Percentiles rank a stretch among this genome's conserved stretches.
Conservation (phyloP, 306 rosid genomes). For the Adenanthera pavonina region DNA sequence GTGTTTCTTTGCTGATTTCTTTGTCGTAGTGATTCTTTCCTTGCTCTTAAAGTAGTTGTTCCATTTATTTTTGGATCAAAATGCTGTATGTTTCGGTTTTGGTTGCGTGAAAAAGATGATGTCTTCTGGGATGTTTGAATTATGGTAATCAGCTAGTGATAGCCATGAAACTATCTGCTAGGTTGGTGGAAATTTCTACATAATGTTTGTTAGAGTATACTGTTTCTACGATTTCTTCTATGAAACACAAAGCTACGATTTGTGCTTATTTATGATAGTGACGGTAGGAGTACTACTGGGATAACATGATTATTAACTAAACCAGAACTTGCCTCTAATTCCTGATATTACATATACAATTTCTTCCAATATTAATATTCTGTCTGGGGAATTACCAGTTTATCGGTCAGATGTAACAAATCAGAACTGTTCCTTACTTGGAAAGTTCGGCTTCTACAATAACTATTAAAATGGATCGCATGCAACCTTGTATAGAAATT, state of each 20-base stretch:
- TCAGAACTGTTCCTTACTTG: constrained; percentile 1
- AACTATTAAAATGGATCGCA: neutral
- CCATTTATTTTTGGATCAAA: constrained; percentile 37
- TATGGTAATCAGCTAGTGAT: constrained; percentile 39
- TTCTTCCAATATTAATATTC: constrained; percentile 13
- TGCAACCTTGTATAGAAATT: constrained; percentile 15
- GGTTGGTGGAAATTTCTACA: constrained; percentile 11
- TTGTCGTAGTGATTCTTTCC: constrained; percentile 40
- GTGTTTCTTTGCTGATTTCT: constrained; percentile 22
- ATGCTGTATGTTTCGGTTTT: constrained; percentile 34
- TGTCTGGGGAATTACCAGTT: constrained; percentile 19
- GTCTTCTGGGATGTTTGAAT: constrained; percentile 36
- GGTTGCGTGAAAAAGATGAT: constrained; percentile 25
- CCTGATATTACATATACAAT: constrained; percentile 1
- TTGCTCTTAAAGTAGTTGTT: constrained; percentile 30
- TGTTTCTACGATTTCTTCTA: constrained; percentile 23
- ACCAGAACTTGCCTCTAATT: neutral
- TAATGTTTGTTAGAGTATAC: constrained; percentile 21
- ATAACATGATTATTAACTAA: constrained; percentile 5
- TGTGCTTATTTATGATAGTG: constrained; percentile 4
- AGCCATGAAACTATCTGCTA: constrained; percentile 36
- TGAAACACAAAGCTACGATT: constrained; percentile 4
- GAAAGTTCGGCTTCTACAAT: constrained; percentile 15
- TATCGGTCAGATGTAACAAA: constrained; percentile 9
- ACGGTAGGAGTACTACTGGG: neutral